A percentile compares a stretch with the other conserved stretches of the same genome.
phyloP scores from a whole-genome alignment of 805 yeast genomes.

The Ogataea pignaliae region DNA sequence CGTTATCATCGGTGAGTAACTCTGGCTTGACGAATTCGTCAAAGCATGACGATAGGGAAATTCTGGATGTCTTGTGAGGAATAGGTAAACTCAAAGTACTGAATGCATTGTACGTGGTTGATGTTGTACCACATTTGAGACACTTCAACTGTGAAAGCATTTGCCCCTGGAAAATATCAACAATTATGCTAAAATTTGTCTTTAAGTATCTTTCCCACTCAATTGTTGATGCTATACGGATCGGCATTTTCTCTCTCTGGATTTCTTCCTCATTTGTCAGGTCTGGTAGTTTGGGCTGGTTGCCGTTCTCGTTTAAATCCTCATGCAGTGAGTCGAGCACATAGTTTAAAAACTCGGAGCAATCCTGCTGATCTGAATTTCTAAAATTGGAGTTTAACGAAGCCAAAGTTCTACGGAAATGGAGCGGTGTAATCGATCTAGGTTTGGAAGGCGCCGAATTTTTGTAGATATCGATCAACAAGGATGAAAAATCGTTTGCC shows the following conservation, averaged over 20 bases:
- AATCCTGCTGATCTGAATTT: constrained; percentile 76
- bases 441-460: constrained; percentile 26
- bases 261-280: constrained; percentile 69
- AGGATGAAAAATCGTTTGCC: constrained; percentile 61
- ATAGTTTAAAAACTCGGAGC: constrained; percentile 76
- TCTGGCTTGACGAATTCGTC: constrained; percentile 75
- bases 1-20: constrained; percentile 67
- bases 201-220: constrained; percentile 90
- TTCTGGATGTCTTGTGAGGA: constrained; percentile 38
- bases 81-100: constrained; percentile 78
- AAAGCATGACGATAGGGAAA: constrained; percentile 58
- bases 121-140: constrained; percentile 64
- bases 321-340: constrained; percentile 76
- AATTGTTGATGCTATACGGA: constrained; percentile 76
- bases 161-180: constrained; percentile 86
- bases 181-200: constrained; percentile 73
- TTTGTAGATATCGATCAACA: constrained; percentile 51
- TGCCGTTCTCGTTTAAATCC: constrained; percentile 68
- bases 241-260: constrained; percentile 64
- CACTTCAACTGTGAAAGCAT: constrained; percentile 76
- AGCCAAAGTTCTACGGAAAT: constrained; percentile 66
- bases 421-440: constrained; percentile 50
- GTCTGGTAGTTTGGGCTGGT: constrained; percentile 49
- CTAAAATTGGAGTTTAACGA: constrained; percentile 60
- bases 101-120: constrained; percentile 84